phyloP scores from a whole-genome alignment of 495 filamentous ascomycete genomes.

The Penicillium turbatum region DNA sequence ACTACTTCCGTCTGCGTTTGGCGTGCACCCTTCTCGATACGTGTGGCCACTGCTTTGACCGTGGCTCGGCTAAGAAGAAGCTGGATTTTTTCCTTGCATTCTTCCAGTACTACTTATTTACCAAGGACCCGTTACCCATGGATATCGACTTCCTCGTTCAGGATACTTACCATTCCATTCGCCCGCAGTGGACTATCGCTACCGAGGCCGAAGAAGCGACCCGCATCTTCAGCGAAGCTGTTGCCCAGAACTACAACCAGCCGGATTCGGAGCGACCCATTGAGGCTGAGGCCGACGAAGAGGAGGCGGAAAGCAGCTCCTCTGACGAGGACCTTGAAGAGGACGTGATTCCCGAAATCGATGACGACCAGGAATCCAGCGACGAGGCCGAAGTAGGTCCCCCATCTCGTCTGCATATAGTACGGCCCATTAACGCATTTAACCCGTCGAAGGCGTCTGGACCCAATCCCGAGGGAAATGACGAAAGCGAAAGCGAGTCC shows the following conservation, averaged over 20 bases:
- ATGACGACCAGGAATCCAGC: constrained; percentile 55
- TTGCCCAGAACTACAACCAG: constrained; percentile 81
- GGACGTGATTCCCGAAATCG: constrained; percentile 49
- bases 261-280: constrained; percentile 60
- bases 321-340: constrained; percentile 64
- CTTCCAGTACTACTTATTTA: constrained; percentile 94
- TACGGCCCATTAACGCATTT: not conserved
- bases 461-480: constrained; percentile 40
- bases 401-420: not conserved
- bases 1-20: constrained; percentile 91
- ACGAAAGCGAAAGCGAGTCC: constrained; percentile 47
- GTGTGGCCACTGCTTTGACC: constrained; percentile 93
- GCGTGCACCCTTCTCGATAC: constrained; percentile 88
- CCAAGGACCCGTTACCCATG: constrained; percentile 92
- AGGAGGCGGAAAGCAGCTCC: constrained; percentile 51
- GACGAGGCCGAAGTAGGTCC: constrained; percentile 53
- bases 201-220: constrained; percentile 78
- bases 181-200: constrained; percentile 88
- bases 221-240: constrained; percentile 77
- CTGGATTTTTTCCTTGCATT: constrained; percentile 97
- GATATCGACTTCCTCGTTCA: constrained; percentile 96
- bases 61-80: constrained; percentile 90
- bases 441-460: constrained; percentile 44
- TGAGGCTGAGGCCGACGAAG: constrained; percentile 68
- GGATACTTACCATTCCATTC: constrained; percentile 76